phyloP scores from a whole-genome alignment of 257 asterid genomes.

The Rubia yunnanensis region DNA sequence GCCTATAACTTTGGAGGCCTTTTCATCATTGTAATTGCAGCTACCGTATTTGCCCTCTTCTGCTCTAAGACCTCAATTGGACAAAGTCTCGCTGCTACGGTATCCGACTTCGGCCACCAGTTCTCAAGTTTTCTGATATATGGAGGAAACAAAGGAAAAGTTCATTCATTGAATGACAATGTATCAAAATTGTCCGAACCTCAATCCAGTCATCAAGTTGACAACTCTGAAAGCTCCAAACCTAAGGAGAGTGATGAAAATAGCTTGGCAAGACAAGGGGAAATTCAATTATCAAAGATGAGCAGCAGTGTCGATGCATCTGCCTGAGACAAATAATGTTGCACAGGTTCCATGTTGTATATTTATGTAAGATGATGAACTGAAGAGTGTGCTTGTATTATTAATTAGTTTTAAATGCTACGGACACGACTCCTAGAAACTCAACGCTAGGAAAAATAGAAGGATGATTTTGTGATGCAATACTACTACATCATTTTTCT shows the following conservation, averaged over 20 bases:
- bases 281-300: not conserved
- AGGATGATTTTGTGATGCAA: too few relatives aligned
- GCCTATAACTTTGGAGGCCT: constrained; percentile 42
- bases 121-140: not conserved
- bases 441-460: too few relatives aligned
- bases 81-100: constrained; percentile 4
- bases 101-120: not conserved
- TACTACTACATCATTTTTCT: too few relatives aligned
- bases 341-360: too few relatives aligned
- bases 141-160: not conserved
- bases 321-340: too few relatives aligned
- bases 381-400: too few relatives aligned
- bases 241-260: not conserved
- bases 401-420: too few relatives aligned
- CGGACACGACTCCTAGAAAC: too few relatives aligned
- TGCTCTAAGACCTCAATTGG: constrained; percentile 29
- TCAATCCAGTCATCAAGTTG: constrained; percentile 6
- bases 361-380: too few relatives aligned
- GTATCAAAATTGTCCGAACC: too few relatives aligned
- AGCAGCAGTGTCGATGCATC: too few relatives aligned
- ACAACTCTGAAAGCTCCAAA: not conserved
- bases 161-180: not conserved
- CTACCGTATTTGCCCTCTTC: constrained; percentile 27
- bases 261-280: not conserved
- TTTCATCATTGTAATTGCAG: constrained; percentile 38